Base-by-base conservation (phyloP, 805 yeast genomes). In the Starmerella vaccinii region DNA sequence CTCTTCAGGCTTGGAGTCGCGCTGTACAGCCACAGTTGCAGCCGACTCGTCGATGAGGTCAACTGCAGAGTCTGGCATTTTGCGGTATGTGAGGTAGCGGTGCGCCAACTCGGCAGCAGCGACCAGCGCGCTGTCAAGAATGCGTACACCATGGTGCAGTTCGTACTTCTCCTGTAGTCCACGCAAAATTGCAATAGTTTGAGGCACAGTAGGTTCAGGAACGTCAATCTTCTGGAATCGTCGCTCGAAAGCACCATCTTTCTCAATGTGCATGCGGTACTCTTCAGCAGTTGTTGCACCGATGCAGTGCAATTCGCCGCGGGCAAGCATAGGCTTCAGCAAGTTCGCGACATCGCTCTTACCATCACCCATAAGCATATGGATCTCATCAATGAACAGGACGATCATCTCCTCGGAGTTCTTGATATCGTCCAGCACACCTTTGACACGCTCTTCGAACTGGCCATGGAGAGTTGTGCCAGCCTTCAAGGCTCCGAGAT, bases 351-450 rank as follows among this genome's bases (percentile, higher is more conserved):
- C 95, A 67, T 92, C 98, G 56, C 84, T 80, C 70, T 89, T 92
- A 65, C 98, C 98, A 65, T 92, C 95, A 61, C 98, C 98, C 98
- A 92, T 92, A 59, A 92, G 78, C 97, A 92, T 92, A 71, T 92
- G 98, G 65, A 92, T 92, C 70, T 92, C 98, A 71, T 92, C 98
- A 61, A 92, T 85, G 72, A 92, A 92, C 52, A 92, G 75, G 57
- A 92, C 81, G 58, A 92, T 87, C 78, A 88, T 76, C 45, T 79
- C 83, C 61, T 82, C 81, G 1, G 95, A 81, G 60, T 87, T 83
- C 67, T 87, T 95, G 62, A 92, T 85, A 63, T 92, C 98, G 65
- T 81, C 87, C 65, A 92, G 74, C 27, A 92, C 97, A 59, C 97
- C 97, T 71, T 92, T 92, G 64, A 92, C 76, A 71, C 98, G 81